Evolutionary conservation across 2,329 filamentous ascomycete genomes (phyloP).

Genomic region (Tolypocladium cylindrosporum): DNA sequence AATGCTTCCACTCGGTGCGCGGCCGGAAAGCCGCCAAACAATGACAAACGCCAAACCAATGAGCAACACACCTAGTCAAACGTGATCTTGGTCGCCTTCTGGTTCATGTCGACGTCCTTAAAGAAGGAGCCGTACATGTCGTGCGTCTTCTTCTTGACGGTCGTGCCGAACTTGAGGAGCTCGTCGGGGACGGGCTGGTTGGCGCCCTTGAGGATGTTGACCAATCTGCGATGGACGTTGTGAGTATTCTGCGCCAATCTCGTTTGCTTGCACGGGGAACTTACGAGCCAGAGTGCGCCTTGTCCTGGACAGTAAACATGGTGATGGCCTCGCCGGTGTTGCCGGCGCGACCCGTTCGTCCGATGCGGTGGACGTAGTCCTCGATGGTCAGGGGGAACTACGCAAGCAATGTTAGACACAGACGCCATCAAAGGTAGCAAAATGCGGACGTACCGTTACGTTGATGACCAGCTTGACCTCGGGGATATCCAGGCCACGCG

Average conservation of each 20-base stretch:
- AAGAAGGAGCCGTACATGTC: constrained; percentile 92
- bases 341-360: constrained; percentile 86
- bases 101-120: constrained; percentile 76
- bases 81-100: constrained; percentile 83
- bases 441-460: constrained; percentile 50
- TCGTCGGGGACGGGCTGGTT: constrained; percentile 85
- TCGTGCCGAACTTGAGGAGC: constrained; percentile 90
- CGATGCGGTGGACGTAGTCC: constrained; percentile 96
- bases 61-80: constrained; percentile 50
- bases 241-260: not conserved
- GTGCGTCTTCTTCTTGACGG: constrained; percentile 98
- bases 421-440: not conserved
- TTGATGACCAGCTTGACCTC: constrained; percentile 93
- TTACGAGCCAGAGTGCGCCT: constrained; percentile 79
- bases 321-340: constrained; percentile 85
- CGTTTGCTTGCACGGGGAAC: constrained; percentile 24
- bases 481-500: constrained; percentile 88
- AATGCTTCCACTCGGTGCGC: constrained; percentile 36
- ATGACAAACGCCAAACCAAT: constrained; percentile 8
- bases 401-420: constrained; percentile 8
- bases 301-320: constrained; percentile 91
- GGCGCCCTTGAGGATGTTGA: constrained; percentile 92
- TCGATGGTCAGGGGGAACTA: constrained; percentile 88
- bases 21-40: constrained; percentile 19
- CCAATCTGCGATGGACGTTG: constrained; percentile 44